Evolutionary conservation across 768 basidiomycete species (phyloP).

Genomic region (Russula dissimulans): DNA sequence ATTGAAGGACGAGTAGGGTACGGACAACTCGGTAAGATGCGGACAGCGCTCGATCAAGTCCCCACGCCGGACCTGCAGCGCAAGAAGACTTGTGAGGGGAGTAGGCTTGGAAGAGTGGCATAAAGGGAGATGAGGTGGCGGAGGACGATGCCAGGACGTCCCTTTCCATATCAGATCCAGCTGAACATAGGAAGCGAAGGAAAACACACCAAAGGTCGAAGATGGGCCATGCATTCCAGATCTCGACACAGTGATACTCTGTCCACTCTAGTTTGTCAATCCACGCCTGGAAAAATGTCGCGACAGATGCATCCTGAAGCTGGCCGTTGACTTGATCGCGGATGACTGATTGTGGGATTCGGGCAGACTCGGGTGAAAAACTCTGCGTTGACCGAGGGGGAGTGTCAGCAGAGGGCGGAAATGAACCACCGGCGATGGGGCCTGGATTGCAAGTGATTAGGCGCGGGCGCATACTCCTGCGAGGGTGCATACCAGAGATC

Average conservation of each 20-base stretch:
- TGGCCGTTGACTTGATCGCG: conserved; percentile 26
- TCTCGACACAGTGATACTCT: conserved; percentile 34
- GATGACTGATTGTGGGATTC: conserved; percentile 26
- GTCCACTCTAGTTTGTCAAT: conserved; percentile 27
- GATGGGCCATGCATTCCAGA: conserved; percentile 28
- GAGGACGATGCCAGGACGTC: conserved; percentile 10
- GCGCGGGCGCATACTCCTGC: neutral
- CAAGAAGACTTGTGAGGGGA: conserved; percentile 33
- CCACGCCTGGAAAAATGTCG: conserved; percentile 32
- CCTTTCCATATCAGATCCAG: conserved; percentile 19
- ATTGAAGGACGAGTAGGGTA: conserved; percentile 38
- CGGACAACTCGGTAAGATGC: conserved; percentile 27
- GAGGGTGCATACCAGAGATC: conserved; percentile 34
- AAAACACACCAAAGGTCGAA: conserved; percentile 31
- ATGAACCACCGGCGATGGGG: conserved; percentile 34
- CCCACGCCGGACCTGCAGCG: conserved; percentile 42
- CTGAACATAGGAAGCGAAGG: neutral
- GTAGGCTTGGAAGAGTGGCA: conserved; percentile 11
- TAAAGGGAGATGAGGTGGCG: neutral
- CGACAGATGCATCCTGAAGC: conserved; percentile 22
- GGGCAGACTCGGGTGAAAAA: conserved; percentile 37
- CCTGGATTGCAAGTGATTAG: conserved; percentile 22
- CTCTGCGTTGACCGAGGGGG: conserved; percentile 31
- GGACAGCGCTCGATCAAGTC: conserved; percentile 39
- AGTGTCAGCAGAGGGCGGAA: conserved; percentile 26